A percentile compares a stretch with the other conserved stretches of the same genome.
phyloP scores from a whole-genome alignment of 2,329 filamentous ascomycete genomes.

The Aspergillus brunneoviolaceus region DNA sequence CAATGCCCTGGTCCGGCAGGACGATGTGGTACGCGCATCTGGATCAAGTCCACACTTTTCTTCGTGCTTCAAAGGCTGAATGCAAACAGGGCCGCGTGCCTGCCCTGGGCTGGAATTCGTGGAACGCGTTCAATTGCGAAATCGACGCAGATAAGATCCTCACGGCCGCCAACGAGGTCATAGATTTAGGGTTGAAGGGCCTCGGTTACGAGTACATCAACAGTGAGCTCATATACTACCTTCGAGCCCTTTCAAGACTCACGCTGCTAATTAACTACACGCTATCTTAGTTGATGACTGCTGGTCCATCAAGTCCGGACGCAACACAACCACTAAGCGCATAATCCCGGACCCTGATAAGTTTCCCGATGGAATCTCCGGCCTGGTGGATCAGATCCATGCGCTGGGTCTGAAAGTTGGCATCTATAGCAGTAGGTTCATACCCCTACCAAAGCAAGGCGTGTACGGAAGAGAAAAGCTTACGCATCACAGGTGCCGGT shows the following conservation, averaged over 20 bases:
- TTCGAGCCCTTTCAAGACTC: too few relatives aligned
- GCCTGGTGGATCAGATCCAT: slow-evolving; percentile 56
- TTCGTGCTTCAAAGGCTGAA: neutral
- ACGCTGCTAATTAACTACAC: neutral
- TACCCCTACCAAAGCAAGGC: neutral
- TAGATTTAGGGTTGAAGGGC: slow-evolving; percentile 49
- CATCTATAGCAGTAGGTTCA: slow-evolving; percentile 55
- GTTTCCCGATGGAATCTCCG: slow-evolving; percentile 60
- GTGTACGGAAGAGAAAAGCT: neutral
- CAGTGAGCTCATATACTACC: slow-evolving; percentile 10
- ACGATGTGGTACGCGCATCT: slow-evolving; percentile 26
- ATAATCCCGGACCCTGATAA: slow-evolving; percentile 50
- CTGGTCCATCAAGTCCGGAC: slow-evolving; percentile 51
- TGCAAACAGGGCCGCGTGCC: slow-evolving; percentile 26
- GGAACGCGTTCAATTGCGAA: slow-evolving; percentile 51
- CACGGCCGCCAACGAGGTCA: slow-evolving; percentile 47
- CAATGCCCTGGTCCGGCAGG: slow-evolving; percentile 27
- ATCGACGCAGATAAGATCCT: slow-evolving; percentile 49
- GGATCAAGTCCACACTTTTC: neutral
- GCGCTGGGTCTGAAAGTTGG: slow-evolving; percentile 60
- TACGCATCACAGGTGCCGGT: slow-evolving; percentile 28
- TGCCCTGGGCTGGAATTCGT: slow-evolving; percentile 47
- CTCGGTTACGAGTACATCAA: slow-evolving; percentile 53
- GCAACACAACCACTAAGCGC: slow-evolving; percentile 45
- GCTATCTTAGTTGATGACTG: slow-evolving; percentile 57